Evolutionary conservation across 2,329 filamentous ascomycete genomes (phyloP).

Genomic region (Penicillium sp.): DNA sequence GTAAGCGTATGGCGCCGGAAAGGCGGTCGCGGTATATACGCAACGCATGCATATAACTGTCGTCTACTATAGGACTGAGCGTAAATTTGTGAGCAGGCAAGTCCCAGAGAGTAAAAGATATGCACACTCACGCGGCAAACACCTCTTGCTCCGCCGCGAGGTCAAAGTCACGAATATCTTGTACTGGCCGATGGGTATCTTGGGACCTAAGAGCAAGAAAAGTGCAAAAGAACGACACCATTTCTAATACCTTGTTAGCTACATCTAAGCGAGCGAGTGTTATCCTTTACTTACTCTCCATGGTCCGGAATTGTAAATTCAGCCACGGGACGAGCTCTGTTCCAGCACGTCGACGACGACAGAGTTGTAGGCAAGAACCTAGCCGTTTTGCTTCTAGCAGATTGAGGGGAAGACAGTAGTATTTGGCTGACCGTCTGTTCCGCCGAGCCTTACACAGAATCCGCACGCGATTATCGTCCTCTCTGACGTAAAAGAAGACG

Average conservation of each 20-base stretch:
- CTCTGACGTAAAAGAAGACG: slow-evolving; percentile 50
- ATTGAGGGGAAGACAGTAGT: slow-evolving; percentile 51
- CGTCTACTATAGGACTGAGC: slow-evolving; percentile 49
- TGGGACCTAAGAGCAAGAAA: slow-evolving; percentile 57
- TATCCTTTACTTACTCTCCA: slow-evolving; percentile 45
- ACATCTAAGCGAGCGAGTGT: neutral
- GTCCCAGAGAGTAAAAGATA: neutral
- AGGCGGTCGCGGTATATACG: slow-evolving; percentile 51
- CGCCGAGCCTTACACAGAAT: slow-evolving; percentile 51
- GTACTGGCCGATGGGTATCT: slow-evolving; percentile 41
- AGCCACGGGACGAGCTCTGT: slow-evolving; percentile 50
- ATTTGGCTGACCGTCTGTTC: slow-evolving; percentile 35
- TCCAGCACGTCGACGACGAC: slow-evolving; percentile 31
- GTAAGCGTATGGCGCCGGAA: slow-evolving; percentile 52
- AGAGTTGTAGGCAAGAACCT: slow-evolving; percentile 38
- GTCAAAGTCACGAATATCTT: slow-evolving; percentile 46
- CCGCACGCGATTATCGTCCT: slow-evolving; percentile 49
- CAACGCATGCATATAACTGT: slow-evolving; percentile 50
- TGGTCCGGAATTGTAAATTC: slow-evolving; percentile 50
- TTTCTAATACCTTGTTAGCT: slow-evolving; percentile 32
- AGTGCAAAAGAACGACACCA: slow-evolving; percentile 56
- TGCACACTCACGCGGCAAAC: slow-evolving; percentile 46
- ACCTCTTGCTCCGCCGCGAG: slow-evolving; percentile 46
- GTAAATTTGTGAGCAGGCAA: slow-evolving; percentile 15
- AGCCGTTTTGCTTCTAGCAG: slow-evolving; percentile 37